Evolutionary conservation across 2,329 filamentous ascomycete genomes (phyloP).

Genomic region (Cladosporium sp.): DNA sequence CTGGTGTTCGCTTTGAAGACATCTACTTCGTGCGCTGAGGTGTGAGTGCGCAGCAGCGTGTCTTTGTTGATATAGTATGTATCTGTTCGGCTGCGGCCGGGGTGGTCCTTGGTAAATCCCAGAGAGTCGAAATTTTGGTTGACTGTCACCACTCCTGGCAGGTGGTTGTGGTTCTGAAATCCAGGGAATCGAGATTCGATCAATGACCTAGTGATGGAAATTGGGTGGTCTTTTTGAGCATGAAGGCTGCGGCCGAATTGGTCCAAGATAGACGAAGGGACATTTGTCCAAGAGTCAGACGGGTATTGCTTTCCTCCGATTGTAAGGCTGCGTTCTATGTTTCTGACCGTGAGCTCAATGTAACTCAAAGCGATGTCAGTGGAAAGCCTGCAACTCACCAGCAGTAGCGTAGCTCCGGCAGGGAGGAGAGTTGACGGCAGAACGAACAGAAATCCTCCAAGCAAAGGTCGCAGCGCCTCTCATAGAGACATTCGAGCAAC

Average conservation of each 20-base stretch:
- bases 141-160: conserved; percentile 78
- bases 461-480: conserved; percentile 1
- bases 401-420: conserved; percentile 3
- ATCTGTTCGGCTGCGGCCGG: conserved; percentile 78
- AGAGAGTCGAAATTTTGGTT: conserved; percentile 94
- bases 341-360: conserved; percentile 1
- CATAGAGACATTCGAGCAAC: conserved; percentile 3
- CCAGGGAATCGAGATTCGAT: conserved; percentile 83
- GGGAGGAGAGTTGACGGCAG: background rate
- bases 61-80: conserved; percentile 89
- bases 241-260: conserved; percentile 76
- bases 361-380: background rate
- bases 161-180: conserved; percentile 70
- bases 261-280: conserved; percentile 66
- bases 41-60: conserved; percentile 86
- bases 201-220: conserved; percentile 83
- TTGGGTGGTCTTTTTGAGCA: conserved; percentile 81
- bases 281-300: conserved; percentile 80
- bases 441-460: conserved; percentile 1
- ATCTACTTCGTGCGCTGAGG: conserved; percentile 84
- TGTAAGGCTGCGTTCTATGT: conserved; percentile 24
- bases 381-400: background rate
- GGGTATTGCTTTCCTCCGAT: conserved; percentile 60
- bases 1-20: conserved; percentile 66
- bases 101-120: conserved; percentile 81